These are phyloP conservation scores for Discostella pseudostelligera DNA, from an alignment of 108 stramenopile species.

Conservation along the genomic window DNA sequence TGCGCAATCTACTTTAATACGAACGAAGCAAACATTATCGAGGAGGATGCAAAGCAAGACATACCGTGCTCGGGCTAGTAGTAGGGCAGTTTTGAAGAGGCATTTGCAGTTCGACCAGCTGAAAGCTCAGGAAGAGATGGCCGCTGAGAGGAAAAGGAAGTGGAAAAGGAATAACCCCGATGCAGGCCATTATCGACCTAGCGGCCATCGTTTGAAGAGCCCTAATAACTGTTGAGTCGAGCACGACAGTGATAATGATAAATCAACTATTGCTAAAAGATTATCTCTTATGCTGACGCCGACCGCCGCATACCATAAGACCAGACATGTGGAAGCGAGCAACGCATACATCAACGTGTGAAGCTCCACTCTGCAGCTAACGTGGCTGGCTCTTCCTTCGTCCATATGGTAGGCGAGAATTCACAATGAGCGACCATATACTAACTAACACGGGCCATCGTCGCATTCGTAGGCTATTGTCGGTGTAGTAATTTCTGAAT, in stretches of 20 bases:
- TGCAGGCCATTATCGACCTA: constrained; percentile 75
- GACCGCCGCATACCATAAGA: too few species aligned
- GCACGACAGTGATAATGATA: neutral
- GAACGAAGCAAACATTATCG: constrained; percentile 54
- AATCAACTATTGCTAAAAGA: neutral
- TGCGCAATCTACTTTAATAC: constrained; percentile 41
- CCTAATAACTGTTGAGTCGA: constrained; percentile 17
- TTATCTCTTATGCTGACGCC: neutral
- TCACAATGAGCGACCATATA: too few species aligned
- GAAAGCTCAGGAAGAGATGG: constrained; percentile 78
- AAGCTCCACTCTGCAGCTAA: too few species aligned
- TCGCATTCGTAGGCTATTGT: too few species aligned
- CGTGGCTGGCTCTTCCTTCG: too few species aligned
- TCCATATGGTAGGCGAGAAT: too few species aligned
- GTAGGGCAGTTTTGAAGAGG: constrained; percentile 56
- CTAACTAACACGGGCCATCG: too few species aligned
- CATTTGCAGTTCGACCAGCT: constrained; percentile 60
- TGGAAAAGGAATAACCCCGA: constrained; percentile 83
- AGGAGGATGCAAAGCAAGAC: constrained; percentile 52
- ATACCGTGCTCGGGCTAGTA: constrained; percentile 51
- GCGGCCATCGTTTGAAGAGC: constrained; percentile 54
- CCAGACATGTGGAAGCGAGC: too few species aligned
- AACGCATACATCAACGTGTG: too few species aligned
- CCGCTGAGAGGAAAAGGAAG: constrained; percentile 66
- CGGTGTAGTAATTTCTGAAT: too few species aligned